Conservation (phyloP, 139 green algal species). For the Closterium sp. region DNA sequence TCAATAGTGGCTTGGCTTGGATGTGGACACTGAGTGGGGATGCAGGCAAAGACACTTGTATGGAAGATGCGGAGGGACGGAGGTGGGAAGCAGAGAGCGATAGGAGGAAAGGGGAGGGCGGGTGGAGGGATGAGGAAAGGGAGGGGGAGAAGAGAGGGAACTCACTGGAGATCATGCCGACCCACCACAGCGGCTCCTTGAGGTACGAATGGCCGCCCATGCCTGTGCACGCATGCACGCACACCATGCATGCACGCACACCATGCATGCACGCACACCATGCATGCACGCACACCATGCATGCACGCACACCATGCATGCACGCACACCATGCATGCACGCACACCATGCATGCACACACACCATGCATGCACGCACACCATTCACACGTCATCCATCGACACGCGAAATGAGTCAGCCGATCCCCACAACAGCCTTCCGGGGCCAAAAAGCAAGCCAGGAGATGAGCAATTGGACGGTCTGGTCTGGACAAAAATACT, state of each 20-base stretch:
- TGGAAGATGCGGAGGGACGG: not conserved
- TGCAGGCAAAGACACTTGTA: no score
- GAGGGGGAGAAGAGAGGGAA: not conserved
- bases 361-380: not conserved
- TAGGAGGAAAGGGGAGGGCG: not conserved
- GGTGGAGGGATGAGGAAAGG: not conserved
- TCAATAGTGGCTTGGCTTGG: no score
- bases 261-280: not conserved
- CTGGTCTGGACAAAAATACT: not conserved
- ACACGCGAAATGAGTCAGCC: not conserved
- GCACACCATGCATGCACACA: not conserved
- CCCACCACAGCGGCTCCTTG: slow-evolving; percentile 92
- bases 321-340: not conserved
- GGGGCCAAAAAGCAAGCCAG: not conserved
- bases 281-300: not conserved
- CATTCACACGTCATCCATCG: not conserved
- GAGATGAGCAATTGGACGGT: not conserved
- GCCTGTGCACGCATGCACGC: slow-evolving; percentile 61
- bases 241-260: not conserved
- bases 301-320: not conserved
- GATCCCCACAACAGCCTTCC: not conserved
- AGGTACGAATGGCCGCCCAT: slow-evolving; percentile 92
- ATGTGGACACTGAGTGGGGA: no score
- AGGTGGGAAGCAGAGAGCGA: not conserved
- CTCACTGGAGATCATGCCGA: slow-evolving; percentile 77